These are phyloP conservation scores for Prunus yedoensis DNA, from an alignment of 331 rosid genomes.

Conservation along the genomic window DNA sequence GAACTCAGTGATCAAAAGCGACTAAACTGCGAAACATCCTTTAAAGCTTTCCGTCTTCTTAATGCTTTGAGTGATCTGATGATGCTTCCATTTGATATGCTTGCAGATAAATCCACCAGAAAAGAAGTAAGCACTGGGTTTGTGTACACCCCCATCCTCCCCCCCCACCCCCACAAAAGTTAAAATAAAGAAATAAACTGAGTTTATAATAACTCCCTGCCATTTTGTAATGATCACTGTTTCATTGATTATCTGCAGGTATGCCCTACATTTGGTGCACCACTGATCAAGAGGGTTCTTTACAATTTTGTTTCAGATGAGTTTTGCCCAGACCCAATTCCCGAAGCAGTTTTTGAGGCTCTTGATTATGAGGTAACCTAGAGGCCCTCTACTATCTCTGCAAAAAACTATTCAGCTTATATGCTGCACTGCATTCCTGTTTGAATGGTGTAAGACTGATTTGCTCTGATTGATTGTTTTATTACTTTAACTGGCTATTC, in stretches of 20 bases:
- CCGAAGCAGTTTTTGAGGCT: constrained; percentile 53
- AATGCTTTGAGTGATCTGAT: constrained; percentile 78
- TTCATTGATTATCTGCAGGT: constrained; percentile 40
- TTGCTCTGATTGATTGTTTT: neutral
- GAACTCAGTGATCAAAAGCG: constrained; percentile 36
- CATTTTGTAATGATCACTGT: constrained; percentile 11
- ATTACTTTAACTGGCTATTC: neutral
- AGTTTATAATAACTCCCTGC: neutral
- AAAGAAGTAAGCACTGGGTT: constrained; percentile 55
- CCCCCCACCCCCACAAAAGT: neutral
- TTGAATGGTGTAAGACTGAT: neutral
- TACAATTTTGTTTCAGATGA: constrained; percentile 84
- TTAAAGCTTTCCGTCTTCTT: constrained; percentile 73
- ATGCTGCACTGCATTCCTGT: neutral
- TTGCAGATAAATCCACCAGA: constrained; percentile 58
- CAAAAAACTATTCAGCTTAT: neutral
- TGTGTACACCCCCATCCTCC: neutral
- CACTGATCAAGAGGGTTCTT: constrained; percentile 64
- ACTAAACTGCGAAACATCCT: constrained; percentile 45
- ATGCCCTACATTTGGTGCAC: constrained; percentile 66
- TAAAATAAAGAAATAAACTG: neutral
- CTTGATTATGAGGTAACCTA: constrained; percentile 57
- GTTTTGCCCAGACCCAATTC: constrained; percentile 77
- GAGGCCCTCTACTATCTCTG: no score
- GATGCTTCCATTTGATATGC: constrained; percentile 89